These are phyloP conservation scores for Stephanodiscus triporus DNA, from an alignment of 108 stramenopile species.

Conservation along the genomic window DNA sequence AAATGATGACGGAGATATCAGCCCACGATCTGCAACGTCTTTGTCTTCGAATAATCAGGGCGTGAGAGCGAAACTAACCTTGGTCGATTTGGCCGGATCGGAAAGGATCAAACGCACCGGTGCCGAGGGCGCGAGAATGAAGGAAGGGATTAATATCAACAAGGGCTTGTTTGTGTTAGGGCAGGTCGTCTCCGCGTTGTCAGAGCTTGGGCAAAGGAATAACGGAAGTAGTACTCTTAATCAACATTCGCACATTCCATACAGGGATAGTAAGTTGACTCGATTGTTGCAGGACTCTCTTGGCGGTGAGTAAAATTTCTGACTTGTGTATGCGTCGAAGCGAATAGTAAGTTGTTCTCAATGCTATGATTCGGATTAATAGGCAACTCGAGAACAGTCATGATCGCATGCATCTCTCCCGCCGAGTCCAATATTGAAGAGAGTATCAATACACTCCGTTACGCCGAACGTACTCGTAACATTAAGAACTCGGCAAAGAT, in stretches of 20 bases:
- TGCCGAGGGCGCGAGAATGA: conserved; percentile 66
- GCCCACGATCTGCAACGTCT: conserved; percentile 5
- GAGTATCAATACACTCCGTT: conserved; percentile 90
- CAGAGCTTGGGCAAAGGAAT: conserved; percentile 43
- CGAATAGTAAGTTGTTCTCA: not conserved
- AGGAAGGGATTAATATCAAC: conserved; percentile 93
- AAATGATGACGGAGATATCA: conserved; percentile 15
- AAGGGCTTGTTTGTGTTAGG: conserved; percentile 78
- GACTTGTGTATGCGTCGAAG: not conserved
- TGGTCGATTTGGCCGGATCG: conserved; percentile 75
- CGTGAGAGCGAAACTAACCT: conserved; percentile 22
- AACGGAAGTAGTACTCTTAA: conserved; percentile 1
- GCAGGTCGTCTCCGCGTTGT: conserved; percentile 63
- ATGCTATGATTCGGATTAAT: conserved; percentile 14
- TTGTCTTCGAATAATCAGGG: not conserved
- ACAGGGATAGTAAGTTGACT: conserved; percentile 21
- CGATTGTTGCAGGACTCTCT: not conserved
- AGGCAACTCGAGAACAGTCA: conserved; percentile 79
- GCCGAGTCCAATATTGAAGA: conserved; percentile 78
- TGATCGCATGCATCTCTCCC: conserved; percentile 84
- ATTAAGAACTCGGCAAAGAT: conserved; percentile 84
- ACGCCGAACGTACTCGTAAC: conserved; percentile 86
- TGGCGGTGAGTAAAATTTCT: not conserved
- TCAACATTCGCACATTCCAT: conserved; percentile 64
- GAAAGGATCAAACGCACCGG: conserved; percentile 78